A percentile compares a stretch with the other conserved stretches of the same genome.
phyloP scores from a whole-genome alignment of 2,329 filamentous ascomycete species.

The Fusarium albosuccineum region DNA sequence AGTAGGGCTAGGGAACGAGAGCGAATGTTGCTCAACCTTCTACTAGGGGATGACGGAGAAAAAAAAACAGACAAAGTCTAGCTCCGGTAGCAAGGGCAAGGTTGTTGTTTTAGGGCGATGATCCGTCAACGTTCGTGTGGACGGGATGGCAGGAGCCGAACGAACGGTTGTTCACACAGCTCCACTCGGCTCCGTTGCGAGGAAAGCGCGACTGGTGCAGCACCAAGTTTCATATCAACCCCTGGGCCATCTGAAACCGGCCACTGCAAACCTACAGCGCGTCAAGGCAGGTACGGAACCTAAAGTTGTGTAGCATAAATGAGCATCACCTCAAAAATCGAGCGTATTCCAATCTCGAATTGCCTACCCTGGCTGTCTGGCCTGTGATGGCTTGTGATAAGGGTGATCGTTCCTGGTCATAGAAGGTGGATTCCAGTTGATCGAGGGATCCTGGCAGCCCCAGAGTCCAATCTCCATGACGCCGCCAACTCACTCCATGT shows the following conservation, averaged over 20 bases:
- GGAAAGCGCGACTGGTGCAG: conserved; percentile 16
- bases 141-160: conserved; percentile 14
- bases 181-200: conserved; percentile 20
- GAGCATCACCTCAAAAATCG: not conserved
- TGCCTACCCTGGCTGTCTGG: not conserved
- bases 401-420: conserved; percentile 25
- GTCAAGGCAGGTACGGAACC: conserved; percentile 21
- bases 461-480: not conserved
- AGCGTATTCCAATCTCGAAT: not conserved
- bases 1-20: conserved; percentile 19
- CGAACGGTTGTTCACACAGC: conserved; percentile 29
- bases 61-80: conserved; percentile 14
- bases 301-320: conserved; percentile 3
- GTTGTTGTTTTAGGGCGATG: conserved; percentile 23
- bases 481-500: not conserved
- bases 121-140: conserved; percentile 18
- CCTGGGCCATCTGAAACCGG: conserved; percentile 42
- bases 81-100: conserved; percentile 14
- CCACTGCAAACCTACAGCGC: conserved; percentile 8
- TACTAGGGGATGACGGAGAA: conserved; percentile 10
- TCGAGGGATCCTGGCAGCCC: conserved; percentile 1
- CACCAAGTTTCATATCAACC: conserved; percentile 38
- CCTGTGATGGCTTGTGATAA: conserved; percentile 21
- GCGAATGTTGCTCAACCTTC: conserved; percentile 2
- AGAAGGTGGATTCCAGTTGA: not conserved